Conservation (phyloP, 129 eudicot genomes). For the Calendula officinalis region DNA sequence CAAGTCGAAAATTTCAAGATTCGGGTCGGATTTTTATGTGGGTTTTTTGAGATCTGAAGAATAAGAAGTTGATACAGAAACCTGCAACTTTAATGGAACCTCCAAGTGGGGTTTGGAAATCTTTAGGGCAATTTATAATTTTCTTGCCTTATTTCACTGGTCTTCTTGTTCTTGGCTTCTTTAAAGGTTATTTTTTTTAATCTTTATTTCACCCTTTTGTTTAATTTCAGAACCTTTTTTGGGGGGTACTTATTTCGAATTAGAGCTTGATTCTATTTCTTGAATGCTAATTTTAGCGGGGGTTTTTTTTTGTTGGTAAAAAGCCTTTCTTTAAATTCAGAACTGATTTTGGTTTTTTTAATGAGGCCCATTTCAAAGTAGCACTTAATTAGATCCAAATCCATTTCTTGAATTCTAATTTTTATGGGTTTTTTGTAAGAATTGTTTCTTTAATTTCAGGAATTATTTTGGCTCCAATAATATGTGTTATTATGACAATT, state of each 20-base stretch:
- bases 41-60: slow-evolving; percentile 34
- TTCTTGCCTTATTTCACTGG: slow-evolving; percentile 92
- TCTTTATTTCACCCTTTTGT: neutral
- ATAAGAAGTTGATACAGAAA: slow-evolving; percentile 19
- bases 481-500: slow-evolving; percentile 56
- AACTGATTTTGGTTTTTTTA: neutral
- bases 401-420: slow-evolving; percentile 7
- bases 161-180: slow-evolving; percentile 76
- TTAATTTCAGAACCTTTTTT: neutral
- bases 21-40: slow-evolving; percentile 28
- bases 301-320: neutral
- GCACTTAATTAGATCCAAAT: neutral
- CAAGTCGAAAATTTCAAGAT: slow-evolving; percentile 15
- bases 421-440: slow-evolving; percentile 6
- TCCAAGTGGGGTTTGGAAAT: slow-evolving; percentile 63
- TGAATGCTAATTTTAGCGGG: slow-evolving; percentile 10
- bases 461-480: slow-evolving; percentile 55
- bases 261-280: slow-evolving; percentile 2
- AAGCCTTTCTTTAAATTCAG: slow-evolving; percentile 31
- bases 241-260: slow-evolving; percentile 6
- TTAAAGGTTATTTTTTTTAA: slow-evolving; percentile 55
- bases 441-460: slow-evolving; percentile 26
- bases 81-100: slow-evolving; percentile 62
- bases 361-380: neutral
- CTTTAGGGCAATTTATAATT: slow-evolving; percentile 56